phyloP scores from a whole-genome alignment of 2,329 filamentous ascomycete genomes.

The Epichloe baconii region DNA sequence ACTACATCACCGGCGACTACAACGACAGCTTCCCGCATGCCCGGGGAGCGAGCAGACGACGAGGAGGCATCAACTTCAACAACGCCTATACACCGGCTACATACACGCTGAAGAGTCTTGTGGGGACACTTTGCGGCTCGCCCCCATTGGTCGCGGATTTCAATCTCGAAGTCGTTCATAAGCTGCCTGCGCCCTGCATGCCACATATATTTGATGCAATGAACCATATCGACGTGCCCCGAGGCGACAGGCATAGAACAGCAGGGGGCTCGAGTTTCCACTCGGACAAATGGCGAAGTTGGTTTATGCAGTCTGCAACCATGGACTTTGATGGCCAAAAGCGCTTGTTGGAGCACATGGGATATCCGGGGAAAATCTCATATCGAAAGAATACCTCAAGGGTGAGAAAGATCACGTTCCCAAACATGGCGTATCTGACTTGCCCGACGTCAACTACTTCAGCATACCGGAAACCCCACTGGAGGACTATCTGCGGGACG shows the following conservation, averaged over 20 bases:
- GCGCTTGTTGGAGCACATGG: slow-evolving; percentile 16
- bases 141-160: slow-evolving; percentile 28
- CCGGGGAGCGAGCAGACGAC: slow-evolving; percentile 7
- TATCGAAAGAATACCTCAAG: slow-evolving; percentile 19
- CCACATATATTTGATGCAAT: slow-evolving; percentile 25
- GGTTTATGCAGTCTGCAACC: slow-evolving; percentile 20
- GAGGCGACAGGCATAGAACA: slow-evolving; percentile 1
- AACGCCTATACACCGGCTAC: slow-evolving; percentile 28
- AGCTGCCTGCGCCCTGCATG: slow-evolving; percentile 32
- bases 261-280: slow-evolving; percentile 9
- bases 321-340: slow-evolving; percentile 19
- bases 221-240: slow-evolving; percentile 12
- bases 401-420: slow-evolving; percentile 10
- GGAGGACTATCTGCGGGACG: slow-evolving; percentile 20
- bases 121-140: slow-evolving; percentile 29
- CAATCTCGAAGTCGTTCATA: slow-evolving; percentile 26
- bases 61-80: slow-evolving; percentile 27
- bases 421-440: slow-evolving; percentile 15
- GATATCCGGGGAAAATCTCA: slow-evolving; percentile 14
- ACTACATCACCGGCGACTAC: slow-evolving; percentile 23
- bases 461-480: slow-evolving; percentile 18
- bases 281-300: slow-evolving; percentile 17
- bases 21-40: slow-evolving; percentile 20
- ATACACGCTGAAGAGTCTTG: slow-evolving; percentile 30
- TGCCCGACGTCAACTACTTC: slow-evolving; percentile 22